A percentile compares a stretch with the other conserved stretches of the same genome.
Evolutionary conservation across 257 asterid species (phyloP).

Genomic region (Primulina eburnea): DNA sequence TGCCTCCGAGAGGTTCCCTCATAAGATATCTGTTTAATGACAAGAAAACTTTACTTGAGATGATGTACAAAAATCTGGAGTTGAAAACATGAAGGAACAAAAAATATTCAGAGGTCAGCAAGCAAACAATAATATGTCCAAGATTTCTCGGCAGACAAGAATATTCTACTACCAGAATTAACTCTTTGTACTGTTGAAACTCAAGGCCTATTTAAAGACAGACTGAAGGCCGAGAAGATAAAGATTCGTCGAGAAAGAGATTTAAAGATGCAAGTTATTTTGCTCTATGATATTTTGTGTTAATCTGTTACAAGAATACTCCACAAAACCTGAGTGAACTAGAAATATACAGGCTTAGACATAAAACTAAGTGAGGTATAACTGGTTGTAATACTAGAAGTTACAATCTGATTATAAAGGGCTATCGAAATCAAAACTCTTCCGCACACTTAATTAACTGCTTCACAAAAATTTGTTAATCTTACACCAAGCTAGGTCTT

Average conservation of each 20-base stretch:
- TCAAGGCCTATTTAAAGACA: not conserved
- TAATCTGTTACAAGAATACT: too few species aligned
- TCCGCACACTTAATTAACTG: not conserved
- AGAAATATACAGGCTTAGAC: too few species aligned
- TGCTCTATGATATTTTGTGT: not conserved
- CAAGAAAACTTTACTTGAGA: slow-evolving; percentile 15
- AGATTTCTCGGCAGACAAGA: not conserved
- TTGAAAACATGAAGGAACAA: not conserved
- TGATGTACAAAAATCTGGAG: not conserved
- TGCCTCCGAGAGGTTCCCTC: slow-evolving; percentile 56
- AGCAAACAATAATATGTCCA: not conserved
- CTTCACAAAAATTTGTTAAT: not conserved
- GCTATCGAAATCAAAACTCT: not conserved
- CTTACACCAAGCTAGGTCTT: not conserved
- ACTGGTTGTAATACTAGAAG: not conserved
- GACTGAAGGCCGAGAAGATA: not conserved
- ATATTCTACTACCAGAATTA: not conserved
- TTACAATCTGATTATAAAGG: not conserved
- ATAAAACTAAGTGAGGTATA: not conserved
- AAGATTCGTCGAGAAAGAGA: not conserved
- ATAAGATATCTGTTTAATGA: slow-evolving; percentile 43
- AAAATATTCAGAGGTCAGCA: not conserved
- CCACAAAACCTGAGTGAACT: too few species aligned
- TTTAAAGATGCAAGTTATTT: not conserved
- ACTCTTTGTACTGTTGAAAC: not conserved